These are phyloP conservation scores for Schrenkiella parvula DNA, from an alignment of 345 rosid genomes.

Conservation along the genomic window DNA sequence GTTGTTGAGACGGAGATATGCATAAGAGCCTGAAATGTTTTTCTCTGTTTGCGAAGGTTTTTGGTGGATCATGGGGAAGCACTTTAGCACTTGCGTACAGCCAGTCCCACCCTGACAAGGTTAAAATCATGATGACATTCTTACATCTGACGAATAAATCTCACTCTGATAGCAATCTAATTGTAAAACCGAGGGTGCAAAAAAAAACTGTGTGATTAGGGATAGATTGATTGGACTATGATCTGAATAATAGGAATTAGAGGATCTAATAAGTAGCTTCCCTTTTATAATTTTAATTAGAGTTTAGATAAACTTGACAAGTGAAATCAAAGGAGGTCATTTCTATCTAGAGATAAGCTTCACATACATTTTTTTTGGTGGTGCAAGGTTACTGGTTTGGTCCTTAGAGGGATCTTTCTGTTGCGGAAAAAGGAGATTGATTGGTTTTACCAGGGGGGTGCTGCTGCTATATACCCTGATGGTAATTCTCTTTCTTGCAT, in stretches of 20 bases:
- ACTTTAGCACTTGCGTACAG: conserved; percentile 88
- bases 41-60: conserved; percentile 48
- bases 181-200: neutral
- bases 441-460: conserved; percentile 98
- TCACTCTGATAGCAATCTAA: neutral
- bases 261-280: neutral
- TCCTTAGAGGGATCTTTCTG: conserved; percentile 87
- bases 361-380: conserved; percentile 2
- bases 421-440: conserved; percentile 90
- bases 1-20: neutral
- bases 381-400: conserved; percentile 78
- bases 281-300: neutral
- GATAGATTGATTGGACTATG: neutral
- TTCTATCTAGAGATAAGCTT: neutral
- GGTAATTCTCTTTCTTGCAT: conserved; percentile 43
- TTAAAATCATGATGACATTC: conserved; percentile 7
- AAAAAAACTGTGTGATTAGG: neutral
- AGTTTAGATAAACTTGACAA: neutral
- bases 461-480: conserved; percentile 91
- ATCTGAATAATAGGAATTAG: neutral
- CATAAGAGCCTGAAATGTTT: neutral
- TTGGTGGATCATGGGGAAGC: conserved; percentile 99
- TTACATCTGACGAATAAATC: conserved; percentile 4
- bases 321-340: neutral
- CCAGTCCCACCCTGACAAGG: conserved; percentile 87